phyloP scores from a whole-genome alignment of 805 yeast species.

The Kockiozyma suomiensis region DNA sequence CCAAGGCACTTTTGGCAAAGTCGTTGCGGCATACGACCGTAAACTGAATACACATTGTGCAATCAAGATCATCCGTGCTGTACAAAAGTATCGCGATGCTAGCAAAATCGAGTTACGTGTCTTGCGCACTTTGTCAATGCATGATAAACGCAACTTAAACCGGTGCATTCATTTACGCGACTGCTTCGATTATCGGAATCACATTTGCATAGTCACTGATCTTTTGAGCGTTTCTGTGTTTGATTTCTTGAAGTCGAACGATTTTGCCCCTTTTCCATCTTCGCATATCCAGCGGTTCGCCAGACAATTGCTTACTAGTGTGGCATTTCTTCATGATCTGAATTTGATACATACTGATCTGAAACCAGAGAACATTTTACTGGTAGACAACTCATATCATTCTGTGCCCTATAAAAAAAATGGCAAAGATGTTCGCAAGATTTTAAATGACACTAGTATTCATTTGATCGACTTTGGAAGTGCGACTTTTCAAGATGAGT shows the following conservation, averaged over 20 bases:
- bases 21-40: constrained; percentile 77
- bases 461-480: constrained; percentile 97
- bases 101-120: constrained; percentile 89
- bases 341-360: constrained; percentile 92
- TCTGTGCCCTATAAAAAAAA: constrained; percentile 46
- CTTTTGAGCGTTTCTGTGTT: constrained; percentile 80
- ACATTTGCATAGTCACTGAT: constrained; percentile 91
- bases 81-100: constrained; percentile 94
- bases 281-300: constrained; percentile 88
- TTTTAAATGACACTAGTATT: constrained; percentile 76
- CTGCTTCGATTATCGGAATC: constrained; percentile 90
- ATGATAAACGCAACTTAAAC: constrained; percentile 67
- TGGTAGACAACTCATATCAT: constrained; percentile 56
- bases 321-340: constrained; percentile 85
- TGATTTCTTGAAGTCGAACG: constrained; percentile 85
- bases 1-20: constrained; percentile 93
- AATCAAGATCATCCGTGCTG: constrained; percentile 86
- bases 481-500: constrained; percentile 91
- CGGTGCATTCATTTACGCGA: constrained; percentile 86
- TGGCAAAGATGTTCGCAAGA: constrained; percentile 40
- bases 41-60: constrained; percentile 69
- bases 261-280: constrained; percentile 89
- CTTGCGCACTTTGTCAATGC: constrained; percentile 67
- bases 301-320: constrained; percentile 79
- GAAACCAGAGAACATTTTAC: constrained; percentile 90